Percentiles rank a stretch among this genome's conserved stretches.
Evolutionary conservation across 1,284 basidiomycete species (phyloP).

Genomic region (Mycosarcoma maydis): DNA sequence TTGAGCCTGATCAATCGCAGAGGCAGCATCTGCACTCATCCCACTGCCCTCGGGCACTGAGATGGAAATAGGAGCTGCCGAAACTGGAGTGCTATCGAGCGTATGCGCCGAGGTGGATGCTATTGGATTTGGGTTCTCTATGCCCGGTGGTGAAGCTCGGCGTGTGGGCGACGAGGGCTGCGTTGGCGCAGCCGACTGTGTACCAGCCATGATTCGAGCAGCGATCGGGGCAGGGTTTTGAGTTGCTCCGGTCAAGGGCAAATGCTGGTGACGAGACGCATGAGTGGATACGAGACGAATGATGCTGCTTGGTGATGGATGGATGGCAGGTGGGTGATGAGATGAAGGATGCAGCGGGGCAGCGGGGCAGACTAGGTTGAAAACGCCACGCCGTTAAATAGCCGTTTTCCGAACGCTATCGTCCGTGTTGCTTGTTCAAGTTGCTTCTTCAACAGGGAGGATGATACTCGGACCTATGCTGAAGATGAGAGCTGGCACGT

Average conservation of each 20-base stretch:
- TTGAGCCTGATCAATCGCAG: conserved; percentile 1
- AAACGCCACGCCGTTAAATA: too few relatives aligned
- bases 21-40: neutral
- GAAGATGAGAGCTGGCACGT: too few relatives aligned
- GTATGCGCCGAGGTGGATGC: conserved; percentile 54
- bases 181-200: conserved; percentile 11
- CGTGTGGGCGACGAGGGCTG: conserved; percentile 25
- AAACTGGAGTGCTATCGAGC: conserved; percentile 20
- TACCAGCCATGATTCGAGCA: conserved; percentile 15
- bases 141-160: conserved; percentile 33
- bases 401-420: too few relatives aligned
- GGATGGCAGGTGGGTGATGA: neutral
- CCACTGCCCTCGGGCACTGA: neutral
- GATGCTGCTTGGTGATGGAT: conserved; percentile 8
- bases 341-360: neutral
- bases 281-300: neutral
- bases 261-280: conserved; percentile 8
- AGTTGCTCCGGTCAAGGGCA: conserved; percentile 13
- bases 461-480: too few relatives aligned
- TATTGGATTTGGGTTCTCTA: conserved; percentile 42
- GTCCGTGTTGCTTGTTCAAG: too few relatives aligned
- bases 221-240: neutral
- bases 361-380: too few relatives aligned
- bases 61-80: neutral
- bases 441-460: too few relatives aligned